A percentile compares a stretch with the other conserved stretches of the same genome.
Conservation (phyloP, 2,329 filamentous ascomycete species). For the Fusarium sp. region DNA sequence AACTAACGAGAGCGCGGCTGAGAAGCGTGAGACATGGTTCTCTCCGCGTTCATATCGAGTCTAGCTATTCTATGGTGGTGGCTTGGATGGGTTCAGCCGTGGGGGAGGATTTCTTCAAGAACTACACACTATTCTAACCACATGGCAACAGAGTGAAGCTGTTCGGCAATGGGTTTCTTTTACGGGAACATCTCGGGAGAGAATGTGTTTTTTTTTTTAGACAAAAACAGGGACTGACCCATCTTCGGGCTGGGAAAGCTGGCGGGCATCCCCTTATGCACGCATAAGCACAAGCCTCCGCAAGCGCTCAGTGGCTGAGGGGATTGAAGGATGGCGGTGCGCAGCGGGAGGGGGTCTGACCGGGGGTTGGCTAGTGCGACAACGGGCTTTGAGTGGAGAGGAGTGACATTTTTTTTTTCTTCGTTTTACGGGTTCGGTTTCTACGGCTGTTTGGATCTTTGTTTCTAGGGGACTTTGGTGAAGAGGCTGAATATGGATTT, state of each 20-base stretch:
- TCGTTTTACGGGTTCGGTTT: neutral
- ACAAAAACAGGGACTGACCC: neutral
- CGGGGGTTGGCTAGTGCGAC: slow-evolving; percentile 3
- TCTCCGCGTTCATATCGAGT: neutral
- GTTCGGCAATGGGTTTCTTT: neutral
- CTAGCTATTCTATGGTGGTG: neutral
- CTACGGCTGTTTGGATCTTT: neutral
- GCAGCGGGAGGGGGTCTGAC: neutral
- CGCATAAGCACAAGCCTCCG: slow-evolving; percentile 21
- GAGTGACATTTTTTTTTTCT: neutral
- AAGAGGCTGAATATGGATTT: neutral
- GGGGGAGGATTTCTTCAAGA: neutral
- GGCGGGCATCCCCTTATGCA: slow-evolving; percentile 4
- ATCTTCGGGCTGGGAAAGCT: neutral
- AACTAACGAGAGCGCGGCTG: neutral
- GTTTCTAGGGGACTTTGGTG: neutral
- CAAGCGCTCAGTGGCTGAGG: slow-evolving; percentile 18
- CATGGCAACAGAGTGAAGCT: neutral
- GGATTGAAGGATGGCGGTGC: slow-evolving; percentile 6
- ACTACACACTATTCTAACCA: neutral
- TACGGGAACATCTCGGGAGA: neutral
- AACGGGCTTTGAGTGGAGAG: neutral
- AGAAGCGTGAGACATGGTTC: neutral
- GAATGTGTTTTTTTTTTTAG: neutral
- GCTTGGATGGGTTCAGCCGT: slow-evolving; percentile 4